Evolutionary conservation across 2,329 filamentous ascomycete genomes (phyloP), one percentile per base, ranked within the genome.

Genomic region (Claviceps citrina): DNA sequence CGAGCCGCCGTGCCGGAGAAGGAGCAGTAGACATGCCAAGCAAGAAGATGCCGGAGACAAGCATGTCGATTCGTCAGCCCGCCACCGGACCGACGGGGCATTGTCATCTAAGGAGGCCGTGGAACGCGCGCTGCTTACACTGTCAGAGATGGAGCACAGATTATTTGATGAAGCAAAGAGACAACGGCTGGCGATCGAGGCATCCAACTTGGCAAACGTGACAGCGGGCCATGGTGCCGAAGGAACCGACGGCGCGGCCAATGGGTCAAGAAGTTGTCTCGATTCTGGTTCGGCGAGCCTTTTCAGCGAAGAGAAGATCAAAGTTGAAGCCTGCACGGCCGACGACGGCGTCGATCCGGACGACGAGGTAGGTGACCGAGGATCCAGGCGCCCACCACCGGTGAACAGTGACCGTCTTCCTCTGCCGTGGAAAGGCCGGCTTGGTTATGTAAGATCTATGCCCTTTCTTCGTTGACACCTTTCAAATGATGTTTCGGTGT

Each of bases 371-470:
- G 43, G 49, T 0, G 58, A 64, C 9, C 55, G 62, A n/a, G 62
- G 59, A 1, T 61, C 64, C 3, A 56, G 49, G 36, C 67, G 84
- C 41, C 72, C 80, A 10, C 84, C 85, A 6, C 75, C 86, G 0
- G 76, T 93, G 13, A 82, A 95, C 52, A 94, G 85, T 54, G 73
- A 74, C 47, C 84, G 79, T 51, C 66, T 95, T 16, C 89, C 89
- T 19, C 59, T 95, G 18, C 89, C 87, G 0, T 95, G 87, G 87
- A 85, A 80, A 60, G 89, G 89, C 1, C 73, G 87, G 22, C 57
- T 95, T 45, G 87, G 87, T 43, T 95, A 93, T 70, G 85, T 89
- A 59, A 64, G 78, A 43, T 40, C 4, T 9, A 13, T 16, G 15
- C n/a, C 33, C 24, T 22, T 16, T 34, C n/a, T 27, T 27, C 26